Evolutionary conservation across 2,329 filamentous ascomycete genomes (phyloP), one percentile per base, ranked within the genome.

Genomic region (Seiridium cupressi): DNA sequence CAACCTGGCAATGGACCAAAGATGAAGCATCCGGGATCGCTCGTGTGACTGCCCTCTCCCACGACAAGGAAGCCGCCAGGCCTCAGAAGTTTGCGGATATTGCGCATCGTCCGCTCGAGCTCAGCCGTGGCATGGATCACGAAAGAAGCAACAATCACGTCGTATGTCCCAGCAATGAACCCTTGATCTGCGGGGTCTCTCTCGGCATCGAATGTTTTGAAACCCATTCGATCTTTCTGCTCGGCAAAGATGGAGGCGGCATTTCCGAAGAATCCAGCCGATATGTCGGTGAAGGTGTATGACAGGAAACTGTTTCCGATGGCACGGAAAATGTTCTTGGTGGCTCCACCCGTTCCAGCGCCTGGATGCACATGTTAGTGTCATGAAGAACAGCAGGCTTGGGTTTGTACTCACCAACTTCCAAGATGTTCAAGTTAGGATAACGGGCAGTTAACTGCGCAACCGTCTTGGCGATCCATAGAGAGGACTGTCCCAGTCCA

Each of bases 251-350:
- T 66, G 31, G 69, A 63, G 55, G 67, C 57, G 0, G 72, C 74
- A 4, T 66, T 63, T n/a, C 73, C 70, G 40, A 78, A 76, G 66
- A 76, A 76, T 13, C 66, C 70, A 8, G 70, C 57, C 1, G 73
- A 73, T 26, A 78, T 71, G 58, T 80, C 77, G 0, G 78, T 80
- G 63, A 69, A 81, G 1, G 73, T 76, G 62, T 79, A 81, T 11
- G 44, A 57, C 5, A 26, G 26, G 57, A 61, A 63, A 31, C 44
- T 9, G 35, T 61, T 4, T 1, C 66, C 68, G 18, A 79, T 62
- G 4, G 57, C 53, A 3, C 63, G 56, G 4, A 79, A 62, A 8
- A 80, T 66, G 1, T 38, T 36, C 13, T 69, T 64, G 0, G 79
- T 79, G 0, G 74, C 68, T 10, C 68, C 70, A 3, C 76, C 77